Evolutionary conservation across 352 stramenopile genomes (phyloP).

Genomic region (Albugo candida): DNA sequence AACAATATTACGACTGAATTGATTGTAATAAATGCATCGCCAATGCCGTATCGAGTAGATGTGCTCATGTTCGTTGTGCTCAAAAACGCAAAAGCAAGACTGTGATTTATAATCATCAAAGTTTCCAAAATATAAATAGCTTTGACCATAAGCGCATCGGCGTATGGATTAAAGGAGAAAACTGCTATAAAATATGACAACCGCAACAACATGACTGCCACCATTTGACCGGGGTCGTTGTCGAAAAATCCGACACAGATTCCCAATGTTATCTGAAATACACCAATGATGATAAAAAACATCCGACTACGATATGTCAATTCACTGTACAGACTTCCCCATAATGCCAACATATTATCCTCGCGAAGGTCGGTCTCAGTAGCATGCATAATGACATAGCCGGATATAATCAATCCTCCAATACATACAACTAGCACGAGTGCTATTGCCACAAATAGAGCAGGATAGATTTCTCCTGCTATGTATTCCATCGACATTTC

Average conservation of each 20-base stretch:
- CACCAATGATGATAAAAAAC: slow-evolving; percentile 18
- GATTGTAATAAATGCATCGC: not conserved
- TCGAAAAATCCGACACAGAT: slow-evolving; percentile 15
- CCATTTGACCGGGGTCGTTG: slow-evolving; percentile 12
- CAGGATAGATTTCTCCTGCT: slow-evolving; percentile 7
- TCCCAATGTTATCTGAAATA: slow-evolving; percentile 14
- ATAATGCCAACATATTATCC: slow-evolving; percentile 12
- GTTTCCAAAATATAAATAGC: slow-evolving; percentile 1
- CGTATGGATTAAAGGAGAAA: slow-evolving; percentile 16
- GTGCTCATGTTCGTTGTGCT: not conserved
- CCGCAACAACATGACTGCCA: slow-evolving; percentile 15
- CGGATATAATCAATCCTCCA: slow-evolving; percentile 4
- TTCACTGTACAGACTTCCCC: slow-evolving; percentile 19
- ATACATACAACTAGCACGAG: slow-evolving; percentile 13
- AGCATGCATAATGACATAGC: slow-evolving; percentile 7
- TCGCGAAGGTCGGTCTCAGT: slow-evolving; percentile 12
- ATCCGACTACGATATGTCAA: slow-evolving; percentile 13
- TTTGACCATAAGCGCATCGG: slow-evolving; percentile 2
- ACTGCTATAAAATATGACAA: slow-evolving; percentile 15
- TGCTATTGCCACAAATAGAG: slow-evolving; percentile 6
- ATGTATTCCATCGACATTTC: slow-evolving; percentile 11
- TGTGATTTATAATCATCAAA: slow-evolving; percentile 16
- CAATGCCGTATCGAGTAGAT: not conserved
- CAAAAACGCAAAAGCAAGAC: slow-evolving; percentile 18
- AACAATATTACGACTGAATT: not conserved